Conservation (phyloP, 1,284 basidiomycete genomes). For the Afroboletus lepidellus region DNA sequence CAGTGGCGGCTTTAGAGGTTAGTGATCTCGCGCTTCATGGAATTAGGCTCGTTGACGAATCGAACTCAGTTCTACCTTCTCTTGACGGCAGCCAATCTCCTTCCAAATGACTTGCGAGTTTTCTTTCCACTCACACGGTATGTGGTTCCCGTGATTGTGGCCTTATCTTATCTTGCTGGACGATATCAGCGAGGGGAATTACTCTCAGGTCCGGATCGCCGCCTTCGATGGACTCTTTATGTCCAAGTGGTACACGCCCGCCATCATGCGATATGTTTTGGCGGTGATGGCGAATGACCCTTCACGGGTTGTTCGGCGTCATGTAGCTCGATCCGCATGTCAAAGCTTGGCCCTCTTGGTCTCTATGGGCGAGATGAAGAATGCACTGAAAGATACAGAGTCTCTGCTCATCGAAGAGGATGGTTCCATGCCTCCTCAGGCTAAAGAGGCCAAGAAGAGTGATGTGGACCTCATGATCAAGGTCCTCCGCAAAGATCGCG, state of each 20-base stretch:
- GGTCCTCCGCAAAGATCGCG: conserved; percentile 77
- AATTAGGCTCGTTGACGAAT: conserved; percentile 8
- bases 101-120: conserved; percentile 77
- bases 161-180: conserved; percentile 14
- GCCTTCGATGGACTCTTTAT: conserved; percentile 95
- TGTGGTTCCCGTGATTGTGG: conserved; percentile 24
- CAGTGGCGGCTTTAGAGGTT: conserved; percentile 87
- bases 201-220: conserved; percentile 84
- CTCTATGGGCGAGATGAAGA: conserved; percentile 87
- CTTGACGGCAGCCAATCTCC: conserved; percentile 75
- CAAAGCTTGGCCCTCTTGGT: conserved; percentile 87
- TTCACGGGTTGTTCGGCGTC: conserved; percentile 79
- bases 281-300: conserved; percentile 88
- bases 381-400: conserved; percentile 70
- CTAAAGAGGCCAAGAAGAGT: conserved; percentile 74
- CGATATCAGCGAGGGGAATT: conserved; percentile 81
- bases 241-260: conserved; percentile 82
- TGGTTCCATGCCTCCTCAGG: conserved; percentile 67
- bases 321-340: conserved; percentile 83
- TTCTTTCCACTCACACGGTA: conserved; percentile 91
- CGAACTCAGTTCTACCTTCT: conserved; percentile 74
- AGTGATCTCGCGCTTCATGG: conserved; percentile 22
- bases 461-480: conserved; percentile 82
- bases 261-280: conserved; percentile 87
- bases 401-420: conserved; percentile 83